phyloP scores from a whole-genome alignment of 192 early-diverging fungal species.

The Chytriomyces confervae region DNA sequence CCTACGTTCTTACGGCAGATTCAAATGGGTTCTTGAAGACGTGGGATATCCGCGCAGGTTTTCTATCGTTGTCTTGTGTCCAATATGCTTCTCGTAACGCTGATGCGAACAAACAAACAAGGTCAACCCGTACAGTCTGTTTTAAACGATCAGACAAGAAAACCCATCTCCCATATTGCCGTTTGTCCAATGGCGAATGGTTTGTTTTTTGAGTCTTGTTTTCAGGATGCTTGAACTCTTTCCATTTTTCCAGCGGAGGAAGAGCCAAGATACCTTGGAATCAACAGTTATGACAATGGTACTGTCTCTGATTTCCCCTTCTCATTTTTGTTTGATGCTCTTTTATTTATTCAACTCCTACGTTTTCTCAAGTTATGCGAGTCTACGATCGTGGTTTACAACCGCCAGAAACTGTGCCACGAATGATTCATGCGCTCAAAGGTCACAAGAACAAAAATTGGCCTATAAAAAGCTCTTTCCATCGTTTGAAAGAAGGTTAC shows the following conservation, averaged over 20 bases:
- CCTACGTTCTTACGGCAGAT: conserved; percentile 81
- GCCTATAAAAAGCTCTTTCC: conserved; percentile 91
- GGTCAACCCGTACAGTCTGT: conserved; percentile 63
- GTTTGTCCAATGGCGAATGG: conserved; percentile 54
- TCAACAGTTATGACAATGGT: conserved; percentile 95
- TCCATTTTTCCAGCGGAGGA: conserved; percentile 35
- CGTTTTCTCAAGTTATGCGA: conserved; percentile 68
- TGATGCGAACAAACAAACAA: conserved; percentile 11
- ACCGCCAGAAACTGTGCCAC: conserved; percentile 70
- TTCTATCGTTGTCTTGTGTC: conserved; percentile 12
- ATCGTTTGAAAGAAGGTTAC: conserved; percentile 70
- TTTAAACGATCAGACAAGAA: conserved; percentile 69
- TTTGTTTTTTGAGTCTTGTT: background rate
- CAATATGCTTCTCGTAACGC: background rate
- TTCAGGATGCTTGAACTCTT: background rate
- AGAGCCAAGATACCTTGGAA: conserved; percentile 80
- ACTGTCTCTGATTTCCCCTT: conserved; percentile 11
- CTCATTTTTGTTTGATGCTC: conserved; percentile 9
- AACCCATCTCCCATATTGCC: conserved; percentile 79
- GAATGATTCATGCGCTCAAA: conserved; percentile 81
- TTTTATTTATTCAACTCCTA: background rate
- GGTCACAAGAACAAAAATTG: conserved; percentile 94
- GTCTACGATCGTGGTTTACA: conserved; percentile 90
- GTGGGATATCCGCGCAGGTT: conserved; percentile 86
- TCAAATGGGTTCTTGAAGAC: conserved; percentile 86